These are phyloP conservation scores for Euptelea pleiosperma DNA, from an alignment of 164 flowering plant genomes.

Conservation along the genomic window DNA sequence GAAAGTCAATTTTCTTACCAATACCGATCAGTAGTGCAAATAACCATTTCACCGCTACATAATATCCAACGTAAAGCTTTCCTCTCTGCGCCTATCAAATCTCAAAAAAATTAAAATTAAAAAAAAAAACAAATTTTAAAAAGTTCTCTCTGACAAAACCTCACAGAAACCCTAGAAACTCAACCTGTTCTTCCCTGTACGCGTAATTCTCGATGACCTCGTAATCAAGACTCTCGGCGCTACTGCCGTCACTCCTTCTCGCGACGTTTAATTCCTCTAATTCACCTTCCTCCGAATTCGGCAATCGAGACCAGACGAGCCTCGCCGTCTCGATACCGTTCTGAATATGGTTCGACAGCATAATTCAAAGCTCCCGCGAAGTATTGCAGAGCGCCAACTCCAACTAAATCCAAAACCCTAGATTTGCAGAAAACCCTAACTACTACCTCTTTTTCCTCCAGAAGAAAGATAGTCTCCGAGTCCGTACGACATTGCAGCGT, in stretches of 20 bases:
- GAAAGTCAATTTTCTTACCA: constrained; percentile 43
- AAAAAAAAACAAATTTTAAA: background rate
- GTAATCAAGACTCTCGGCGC: constrained; percentile 87
- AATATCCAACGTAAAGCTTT: constrained; percentile 53
- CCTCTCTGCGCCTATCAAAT: constrained; percentile 69
- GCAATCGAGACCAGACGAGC: constrained; percentile 78
- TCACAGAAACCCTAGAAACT: background rate
- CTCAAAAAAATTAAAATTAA: background rate
- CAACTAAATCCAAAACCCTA: background rate
- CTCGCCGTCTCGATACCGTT: constrained; percentile 83
- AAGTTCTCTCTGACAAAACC: background rate
- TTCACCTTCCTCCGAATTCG: constrained; percentile 59
- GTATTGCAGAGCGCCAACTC: background rate
- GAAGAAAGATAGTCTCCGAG: background rate
- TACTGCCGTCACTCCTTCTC: constrained; percentile 30
- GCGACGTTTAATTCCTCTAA: constrained; percentile 34
- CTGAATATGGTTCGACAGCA: constrained; percentile 62
- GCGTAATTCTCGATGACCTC: constrained; percentile 92
- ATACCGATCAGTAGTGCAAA: constrained; percentile 79
- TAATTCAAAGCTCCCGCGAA: constrained; percentile 12
- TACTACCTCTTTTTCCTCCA: background rate
- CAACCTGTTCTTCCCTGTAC: constrained; percentile 88
- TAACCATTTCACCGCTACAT: constrained; percentile 78
- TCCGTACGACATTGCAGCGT: background rate
- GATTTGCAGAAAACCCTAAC: background rate